phyloP scores from a whole-genome alignment of 768 basidiomycete species.

The Macrolepiota fuliginosa region DNA sequence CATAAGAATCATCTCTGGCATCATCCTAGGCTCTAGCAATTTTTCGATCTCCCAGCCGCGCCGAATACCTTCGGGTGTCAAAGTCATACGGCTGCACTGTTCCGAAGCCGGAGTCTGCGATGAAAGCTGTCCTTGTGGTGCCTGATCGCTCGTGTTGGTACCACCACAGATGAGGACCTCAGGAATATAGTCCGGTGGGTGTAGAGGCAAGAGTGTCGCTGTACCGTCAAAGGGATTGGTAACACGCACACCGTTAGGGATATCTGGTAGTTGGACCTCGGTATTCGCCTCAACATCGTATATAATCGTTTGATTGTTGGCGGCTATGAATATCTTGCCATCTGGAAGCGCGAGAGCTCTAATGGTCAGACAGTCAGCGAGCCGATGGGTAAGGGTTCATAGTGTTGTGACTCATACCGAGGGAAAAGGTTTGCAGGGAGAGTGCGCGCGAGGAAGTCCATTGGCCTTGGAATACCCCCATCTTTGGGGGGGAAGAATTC shows the following conservation, averaged over 20 bases:
- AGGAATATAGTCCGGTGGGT: slow-evolving; percentile 37
- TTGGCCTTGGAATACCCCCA: slow-evolving; percentile 28
- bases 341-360: slow-evolving; percentile 37
- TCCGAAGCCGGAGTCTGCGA: slow-evolving; percentile 40
- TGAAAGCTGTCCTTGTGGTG: slow-evolving; percentile 27
- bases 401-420: slow-evolving; percentile 17
- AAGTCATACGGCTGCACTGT: slow-evolving; percentile 40
- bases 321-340: slow-evolving; percentile 38
- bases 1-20: slow-evolving; percentile 38
- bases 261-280: slow-evolving; percentile 37
- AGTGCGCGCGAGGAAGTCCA: slow-evolving; percentile 25
- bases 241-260: slow-evolving; percentile 43
- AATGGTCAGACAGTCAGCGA: not conserved
- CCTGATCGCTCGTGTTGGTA: slow-evolving; percentile 29
- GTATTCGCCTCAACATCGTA: slow-evolving; percentile 35
- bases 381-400: not conserved
- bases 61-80: slow-evolving; percentile 39
- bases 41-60: slow-evolving; percentile 44
- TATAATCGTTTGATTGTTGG: slow-evolving; percentile 40
- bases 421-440: slow-evolving; percentile 27
- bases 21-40: slow-evolving; percentile 38
- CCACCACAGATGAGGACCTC: slow-evolving; percentile 49
- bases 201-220: slow-evolving; percentile 35
- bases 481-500: slow-evolving; percentile 42
- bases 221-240: slow-evolving; percentile 39